Evolutionary conservation across 2,329 filamentous ascomycete species (phyloP).

Genomic region (Chrysoporthe puriensis): DNA sequence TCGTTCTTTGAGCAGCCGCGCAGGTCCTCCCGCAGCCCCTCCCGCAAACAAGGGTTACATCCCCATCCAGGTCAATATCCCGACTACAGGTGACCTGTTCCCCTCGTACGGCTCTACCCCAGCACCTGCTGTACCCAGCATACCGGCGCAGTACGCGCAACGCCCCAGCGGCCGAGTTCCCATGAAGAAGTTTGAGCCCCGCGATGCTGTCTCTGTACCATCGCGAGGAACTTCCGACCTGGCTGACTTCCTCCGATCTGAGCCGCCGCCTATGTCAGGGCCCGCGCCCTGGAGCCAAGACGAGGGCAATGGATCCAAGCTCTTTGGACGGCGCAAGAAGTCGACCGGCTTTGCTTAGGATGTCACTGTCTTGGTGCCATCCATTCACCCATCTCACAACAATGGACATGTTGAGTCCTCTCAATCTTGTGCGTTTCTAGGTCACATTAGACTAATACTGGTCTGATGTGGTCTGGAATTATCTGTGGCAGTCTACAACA

Average conservation of each 20-base stretch:
- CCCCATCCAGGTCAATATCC: slow-evolving; percentile 57
- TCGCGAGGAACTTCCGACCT: slow-evolving; percentile 65
- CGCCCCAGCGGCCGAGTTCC: slow-evolving; percentile 44
- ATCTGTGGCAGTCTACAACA: background rate
- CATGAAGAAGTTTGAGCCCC: slow-evolving; percentile 63
- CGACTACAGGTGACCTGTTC: slow-evolving; percentile 48
- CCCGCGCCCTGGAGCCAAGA: slow-evolving; percentile 10
- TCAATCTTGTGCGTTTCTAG: background rate
- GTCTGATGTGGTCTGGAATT: too few species aligned
- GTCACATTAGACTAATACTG: background rate
- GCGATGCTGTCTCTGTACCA: slow-evolving; percentile 50
- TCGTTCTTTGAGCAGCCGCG: slow-evolving; percentile 43
- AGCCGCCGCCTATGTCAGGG: slow-evolving; percentile 54
- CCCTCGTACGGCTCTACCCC: slow-evolving; percentile 38
- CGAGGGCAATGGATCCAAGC: slow-evolving; percentile 16
- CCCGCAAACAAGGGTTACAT: slow-evolving; percentile 46
- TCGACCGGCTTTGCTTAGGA: slow-evolving; percentile 22
- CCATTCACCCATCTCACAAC: background rate
- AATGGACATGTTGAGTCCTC: background rate
- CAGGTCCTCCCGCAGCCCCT: slow-evolving; percentile 12
- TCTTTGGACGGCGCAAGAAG: slow-evolving; percentile 28
- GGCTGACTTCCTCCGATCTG: slow-evolving; percentile 73
- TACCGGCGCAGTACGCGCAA: slow-evolving; percentile 19
- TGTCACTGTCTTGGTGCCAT: too few species aligned
- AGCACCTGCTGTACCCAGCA: slow-evolving; percentile 31